Evolutionary conservation across 768 basidiomycete species (phyloP), one percentile per base, ranked within the genome.

Genomic region (Amanita fuliginea): DNA sequence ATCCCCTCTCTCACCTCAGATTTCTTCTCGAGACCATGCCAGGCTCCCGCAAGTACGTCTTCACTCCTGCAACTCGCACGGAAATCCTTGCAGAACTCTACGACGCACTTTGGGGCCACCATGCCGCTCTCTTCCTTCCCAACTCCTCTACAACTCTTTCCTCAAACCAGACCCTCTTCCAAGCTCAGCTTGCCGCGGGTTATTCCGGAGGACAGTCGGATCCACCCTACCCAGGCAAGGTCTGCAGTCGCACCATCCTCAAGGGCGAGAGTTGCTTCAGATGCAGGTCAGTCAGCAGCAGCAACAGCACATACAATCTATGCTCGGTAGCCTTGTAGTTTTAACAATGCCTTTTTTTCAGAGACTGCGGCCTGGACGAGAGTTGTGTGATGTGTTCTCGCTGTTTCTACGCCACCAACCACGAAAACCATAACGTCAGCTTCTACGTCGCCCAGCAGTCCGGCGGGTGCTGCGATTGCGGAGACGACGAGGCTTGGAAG

Each of bases 381-480:
- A 88, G 84, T 56, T 94, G 86, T 57, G 91, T 96, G 9, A 71
- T 98, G 22, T 98, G 95, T 62, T 74, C 87, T 1, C 75, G 77
- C 42, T 98, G 96, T 64, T 98, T 94, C 67, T 83, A 88, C 56
- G 77, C 86, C 1, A 86, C 87, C n/a, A 75, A 85, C 50, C 95
- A 98, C 61, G 67, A 70, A 18, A 81, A 80, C 40, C 95, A 98
- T 68, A 95, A 91, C 55, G 81, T 97, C 57, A 85, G 86, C 52
- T 94, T 98, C 69, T 91, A 89, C 64, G 86, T 95, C 56, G 83
- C 87, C 6, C 88, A 89, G 51, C 92, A 96, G 56, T 83, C 87
- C 0, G 87, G 92, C 6, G 88, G 92, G 4, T 93, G 89, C 56
- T 99, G 96, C 60, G 93, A 97, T 64, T 97, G 95, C 57, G 92